phyloP scores from a whole-genome alignment of 768 basidiomycete genomes.

The Gloeophyllum trabeum region DNA sequence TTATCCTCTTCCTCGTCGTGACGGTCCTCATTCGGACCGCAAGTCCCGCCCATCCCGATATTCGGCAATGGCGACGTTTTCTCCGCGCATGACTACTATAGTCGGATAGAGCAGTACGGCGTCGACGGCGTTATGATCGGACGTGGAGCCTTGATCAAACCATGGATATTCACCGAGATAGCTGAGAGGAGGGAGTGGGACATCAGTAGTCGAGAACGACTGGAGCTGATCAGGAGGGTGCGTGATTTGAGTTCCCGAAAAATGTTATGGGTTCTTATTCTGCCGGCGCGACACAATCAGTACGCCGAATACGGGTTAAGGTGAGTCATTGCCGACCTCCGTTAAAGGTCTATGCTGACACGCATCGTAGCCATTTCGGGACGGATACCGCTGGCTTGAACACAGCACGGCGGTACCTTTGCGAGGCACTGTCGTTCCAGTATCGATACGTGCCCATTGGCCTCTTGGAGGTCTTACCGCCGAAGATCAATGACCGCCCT shows the following conservation, averaged over 20 bases:
- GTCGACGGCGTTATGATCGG: constrained; percentile 96
- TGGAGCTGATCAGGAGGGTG: constrained; percentile 72
- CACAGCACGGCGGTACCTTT: constrained; percentile 85
- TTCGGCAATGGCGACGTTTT: constrained; percentile 96
- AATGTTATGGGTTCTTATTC: too few species aligned
- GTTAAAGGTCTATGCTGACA: not conserved
- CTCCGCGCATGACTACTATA: constrained; percentile 77
- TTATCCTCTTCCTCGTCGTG: not conserved
- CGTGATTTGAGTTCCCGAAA: too few species aligned
- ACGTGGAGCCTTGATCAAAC: constrained; percentile 91
- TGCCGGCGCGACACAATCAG: too few species aligned
- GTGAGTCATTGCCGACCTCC: constrained; percentile 24
- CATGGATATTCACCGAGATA: constrained; percentile 93
- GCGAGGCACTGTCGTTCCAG: constrained; percentile 92
- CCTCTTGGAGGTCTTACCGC: constrained; percentile 72
- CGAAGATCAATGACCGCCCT: constrained; percentile 81
- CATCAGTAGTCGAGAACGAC: constrained; percentile 73
- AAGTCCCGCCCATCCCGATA: constrained; percentile 82
- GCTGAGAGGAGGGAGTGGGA: constrained; percentile 92
- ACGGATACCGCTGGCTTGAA: constrained; percentile 86
- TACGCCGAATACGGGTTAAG: constrained; percentile 81
- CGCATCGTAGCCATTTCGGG: constrained; percentile 60
- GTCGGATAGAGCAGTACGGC: constrained; percentile 62
- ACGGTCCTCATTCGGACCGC: not conserved
- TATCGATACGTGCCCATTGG: constrained; percentile 95